Conservation (phyloP, 352 stramenopile species). For the Thalassiosira ordinaria region DNA sequence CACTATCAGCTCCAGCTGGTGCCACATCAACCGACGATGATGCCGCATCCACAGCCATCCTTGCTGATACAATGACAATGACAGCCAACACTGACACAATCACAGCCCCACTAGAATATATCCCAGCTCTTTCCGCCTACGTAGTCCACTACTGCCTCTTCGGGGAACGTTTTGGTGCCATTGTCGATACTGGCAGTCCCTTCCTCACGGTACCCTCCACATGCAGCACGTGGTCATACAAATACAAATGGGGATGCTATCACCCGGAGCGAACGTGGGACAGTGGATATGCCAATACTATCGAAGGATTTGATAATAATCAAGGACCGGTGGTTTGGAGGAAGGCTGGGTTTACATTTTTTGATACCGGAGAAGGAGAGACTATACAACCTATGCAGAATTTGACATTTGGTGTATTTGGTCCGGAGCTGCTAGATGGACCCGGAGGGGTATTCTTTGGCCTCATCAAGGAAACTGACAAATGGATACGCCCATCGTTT, state of each 20-base stretch:
- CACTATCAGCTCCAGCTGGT: too few relatives aligned
- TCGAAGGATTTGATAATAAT: slow-evolving; percentile 70
- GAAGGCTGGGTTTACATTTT: slow-evolving; percentile 56
- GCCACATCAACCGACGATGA: background rate
- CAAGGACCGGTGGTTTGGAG: slow-evolving; percentile 67
- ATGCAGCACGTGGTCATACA: slow-evolving; percentile 44
- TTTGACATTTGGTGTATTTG: slow-evolving; percentile 68
- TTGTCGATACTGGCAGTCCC: slow-evolving; percentile 67
- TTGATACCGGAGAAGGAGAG: too few relatives aligned
- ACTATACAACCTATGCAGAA: slow-evolving; percentile 17
- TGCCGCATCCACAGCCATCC: background rate
- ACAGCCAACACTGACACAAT: background rate
- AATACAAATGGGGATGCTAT: slow-evolving; percentile 63
- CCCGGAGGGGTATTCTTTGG: slow-evolving; percentile 70
- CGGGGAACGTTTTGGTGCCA: slow-evolving; percentile 51
- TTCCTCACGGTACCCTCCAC: slow-evolving; percentile 66
- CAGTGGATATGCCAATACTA: slow-evolving; percentile 53
- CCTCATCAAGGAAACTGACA: slow-evolving; percentile 65
- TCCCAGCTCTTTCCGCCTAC: slow-evolving; percentile 40
- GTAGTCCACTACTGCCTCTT: slow-evolving; percentile 47
- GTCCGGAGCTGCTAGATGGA: slow-evolving; percentile 51
- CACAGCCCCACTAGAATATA: slow-evolving; percentile 39
- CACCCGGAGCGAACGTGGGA: slow-evolving; percentile 25
- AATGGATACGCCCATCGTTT: slow-evolving; percentile 69
- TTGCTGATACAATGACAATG: background rate